These are phyloP conservation scores for Corchorus capsularis DNA, from an alignment of 345 rosid species.

Conservation along the genomic window DNA sequence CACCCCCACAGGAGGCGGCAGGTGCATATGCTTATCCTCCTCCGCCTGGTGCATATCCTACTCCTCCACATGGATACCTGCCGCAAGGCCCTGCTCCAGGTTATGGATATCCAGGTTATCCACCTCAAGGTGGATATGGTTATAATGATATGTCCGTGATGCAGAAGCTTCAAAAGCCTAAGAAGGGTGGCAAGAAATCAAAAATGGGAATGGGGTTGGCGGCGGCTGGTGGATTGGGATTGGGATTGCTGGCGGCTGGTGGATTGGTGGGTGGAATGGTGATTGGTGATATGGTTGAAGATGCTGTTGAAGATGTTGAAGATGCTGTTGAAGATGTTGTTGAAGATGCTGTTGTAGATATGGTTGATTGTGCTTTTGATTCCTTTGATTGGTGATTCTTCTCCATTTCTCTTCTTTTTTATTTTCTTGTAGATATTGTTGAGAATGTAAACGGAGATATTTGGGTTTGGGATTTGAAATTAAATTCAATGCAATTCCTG, in stretches of 20 bases:
- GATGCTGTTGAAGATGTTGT: too few relatives aligned
- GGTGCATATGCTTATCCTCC: conserved; percentile 11
- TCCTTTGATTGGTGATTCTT: too few relatives aligned
- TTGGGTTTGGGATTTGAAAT: background rate
- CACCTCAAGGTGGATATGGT: conserved; percentile 39
- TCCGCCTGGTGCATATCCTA: conserved; percentile 23
- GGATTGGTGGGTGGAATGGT: conserved; percentile 45
- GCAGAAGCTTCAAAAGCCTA: conserved; percentile 33
- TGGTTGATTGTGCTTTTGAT: too few relatives aligned
- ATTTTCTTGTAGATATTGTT: background rate
- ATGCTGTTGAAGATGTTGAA: conserved; percentile 4
- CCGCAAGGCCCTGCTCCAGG: background rate
- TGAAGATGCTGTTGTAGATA: too few relatives aligned
- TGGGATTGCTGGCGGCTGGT: too few relatives aligned
- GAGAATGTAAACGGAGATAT: conserved; percentile 8
- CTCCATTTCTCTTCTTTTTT: conserved; percentile 5
- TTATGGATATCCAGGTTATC: conserved; percentile 22
- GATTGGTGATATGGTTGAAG: conserved; percentile 36
- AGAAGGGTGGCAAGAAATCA: conserved; percentile 22
- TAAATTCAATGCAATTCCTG: background rate
- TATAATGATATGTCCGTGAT: conserved; percentile 20
- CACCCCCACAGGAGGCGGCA: too few relatives aligned
- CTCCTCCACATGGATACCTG: background rate
- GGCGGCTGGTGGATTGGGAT: too few relatives aligned
- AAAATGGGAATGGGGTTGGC: conserved; percentile 39